These are phyloP conservation scores for Cyclospora cayetanensis DNA, from an alignment of 169 alveolate genomes.

Conservation along the genomic window DNA sequence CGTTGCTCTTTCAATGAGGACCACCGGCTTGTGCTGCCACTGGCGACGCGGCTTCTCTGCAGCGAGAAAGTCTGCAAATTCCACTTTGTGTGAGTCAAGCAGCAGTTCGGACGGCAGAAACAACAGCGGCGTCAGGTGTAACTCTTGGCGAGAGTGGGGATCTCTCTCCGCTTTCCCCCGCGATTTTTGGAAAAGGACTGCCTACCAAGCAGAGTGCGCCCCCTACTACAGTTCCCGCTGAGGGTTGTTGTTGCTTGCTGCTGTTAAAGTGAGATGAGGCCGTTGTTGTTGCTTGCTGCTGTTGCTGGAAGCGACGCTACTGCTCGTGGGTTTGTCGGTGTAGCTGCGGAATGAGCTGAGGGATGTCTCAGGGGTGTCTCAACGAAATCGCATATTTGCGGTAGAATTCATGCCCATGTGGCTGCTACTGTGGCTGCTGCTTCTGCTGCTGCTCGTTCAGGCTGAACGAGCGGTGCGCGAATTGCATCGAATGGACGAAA, in stretches of 20 bases:
- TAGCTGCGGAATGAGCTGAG: neutral
- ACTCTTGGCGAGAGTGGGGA: neutral
- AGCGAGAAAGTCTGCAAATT: no score
- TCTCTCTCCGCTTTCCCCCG: neutral
- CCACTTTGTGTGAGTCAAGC: no score
- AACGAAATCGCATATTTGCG: no score
- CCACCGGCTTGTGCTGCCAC: no score
- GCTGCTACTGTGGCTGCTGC: neutral
- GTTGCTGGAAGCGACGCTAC: neutral
- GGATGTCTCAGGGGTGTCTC: neutral
- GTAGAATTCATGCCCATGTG: neutral
- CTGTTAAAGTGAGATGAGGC: neutral
- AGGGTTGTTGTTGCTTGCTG: neutral
- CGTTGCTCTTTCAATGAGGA: no score
- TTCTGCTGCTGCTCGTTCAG: neutral
- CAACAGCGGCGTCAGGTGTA: slow-evolving; percentile 19
- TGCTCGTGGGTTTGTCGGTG: neutral
- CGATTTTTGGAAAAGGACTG: neutral
- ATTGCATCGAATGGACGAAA: neutral
- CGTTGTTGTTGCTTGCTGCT: neutral
- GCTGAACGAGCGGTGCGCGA: neutral
- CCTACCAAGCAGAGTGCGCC: neutral
- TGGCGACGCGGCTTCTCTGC: no score
- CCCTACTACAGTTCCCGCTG: no score
- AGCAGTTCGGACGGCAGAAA: neutral